Base-by-base conservation (phyloP, 2,329 filamentous ascomycete genomes). In the Fusarium poae region DNA sequence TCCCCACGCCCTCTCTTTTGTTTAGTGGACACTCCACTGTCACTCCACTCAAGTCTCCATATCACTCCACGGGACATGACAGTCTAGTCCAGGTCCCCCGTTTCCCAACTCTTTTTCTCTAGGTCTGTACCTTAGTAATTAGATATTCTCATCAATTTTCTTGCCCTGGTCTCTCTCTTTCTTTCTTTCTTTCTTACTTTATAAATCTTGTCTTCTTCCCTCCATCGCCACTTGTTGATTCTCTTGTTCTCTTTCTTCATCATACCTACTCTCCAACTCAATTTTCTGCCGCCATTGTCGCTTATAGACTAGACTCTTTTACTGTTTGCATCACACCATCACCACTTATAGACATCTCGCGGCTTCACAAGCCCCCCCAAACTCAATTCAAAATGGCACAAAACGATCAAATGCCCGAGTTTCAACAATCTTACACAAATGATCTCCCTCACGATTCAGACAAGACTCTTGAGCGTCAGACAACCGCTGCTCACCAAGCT, bases 391-490 rank as follows among this genome's bases (percentile, higher is more conserved):
- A 27, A 70, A 74, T 74, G 72, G 71, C 64, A 57, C 69, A 73
- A 48, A 60, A 59, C 23, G 34, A 39, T 9, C 30, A 50, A 23
- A 50, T 57, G 53, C 60, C 61, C 23, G 60, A 44, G 11, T 27
- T 59, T 35, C 60, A 42, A 27, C 53, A 53, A 16, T 23, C 55
- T 27, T 49, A 27, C 39, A 57, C 69, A 27, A 57, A 71, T 50
- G 72, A 73, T 45, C 58, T 57, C 10, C 61, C 64, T 23, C 60
- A 67, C 49, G 71, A 72, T 57, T 74, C 70, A 37, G 73, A 75
- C 58, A 74, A 74, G 68, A 72, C 71, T 8, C 55, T 75, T 29
- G 73, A 74, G 29, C 67, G 66, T 15, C 63, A 64, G 37, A 65
- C 62, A 20, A 65, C 62, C 6, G 54, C 54, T 42, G 62, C 55